Percentiles rank a stretch among this genome's conserved stretches.
Evolutionary conservation across 768 basidiomycete species (phyloP).

Genomic region (Termitomyces sp.): DNA sequence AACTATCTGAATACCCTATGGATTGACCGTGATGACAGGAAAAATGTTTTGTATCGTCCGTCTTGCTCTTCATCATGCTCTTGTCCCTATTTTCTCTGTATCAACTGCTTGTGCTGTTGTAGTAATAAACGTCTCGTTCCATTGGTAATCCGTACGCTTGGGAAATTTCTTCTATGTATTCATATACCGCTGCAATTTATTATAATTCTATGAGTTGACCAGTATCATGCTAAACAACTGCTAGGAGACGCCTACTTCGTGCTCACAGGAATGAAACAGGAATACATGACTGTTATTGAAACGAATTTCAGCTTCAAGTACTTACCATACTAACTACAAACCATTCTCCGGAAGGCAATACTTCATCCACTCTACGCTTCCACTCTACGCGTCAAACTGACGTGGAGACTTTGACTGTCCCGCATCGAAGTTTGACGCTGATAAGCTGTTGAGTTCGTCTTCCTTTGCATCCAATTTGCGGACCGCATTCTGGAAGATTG

Average conservation of each 20-base stretch:
- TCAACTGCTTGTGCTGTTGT: neutral
- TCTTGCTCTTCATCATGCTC: neutral
- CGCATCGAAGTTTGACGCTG: neutral
- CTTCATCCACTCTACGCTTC: neutral
- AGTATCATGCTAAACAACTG: neutral
- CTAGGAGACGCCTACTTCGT: neutral
- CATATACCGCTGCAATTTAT: neutral
- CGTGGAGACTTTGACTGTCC: neutral
- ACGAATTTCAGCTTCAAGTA: neutral
- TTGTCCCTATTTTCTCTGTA: neutral
- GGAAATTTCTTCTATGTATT: neutral
- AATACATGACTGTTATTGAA: neutral
- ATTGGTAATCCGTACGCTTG: neutral
- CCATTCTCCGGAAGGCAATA: neutral
- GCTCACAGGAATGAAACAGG: neutral
- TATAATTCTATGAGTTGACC: neutral
- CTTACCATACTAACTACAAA: neutral
- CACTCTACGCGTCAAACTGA: neutral
- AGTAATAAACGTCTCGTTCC: no score
- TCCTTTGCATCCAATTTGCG: slow-evolving; percentile 57
- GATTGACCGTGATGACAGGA: neutral
- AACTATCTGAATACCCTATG: neutral
- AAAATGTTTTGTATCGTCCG: neutral
- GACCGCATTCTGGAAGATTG: slow-evolving; percentile 49
- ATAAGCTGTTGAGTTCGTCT: slow-evolving; percentile 54